Conservation (phyloP, 2,329 filamentous ascomycete species). For the Cercospora sojina region DNA sequence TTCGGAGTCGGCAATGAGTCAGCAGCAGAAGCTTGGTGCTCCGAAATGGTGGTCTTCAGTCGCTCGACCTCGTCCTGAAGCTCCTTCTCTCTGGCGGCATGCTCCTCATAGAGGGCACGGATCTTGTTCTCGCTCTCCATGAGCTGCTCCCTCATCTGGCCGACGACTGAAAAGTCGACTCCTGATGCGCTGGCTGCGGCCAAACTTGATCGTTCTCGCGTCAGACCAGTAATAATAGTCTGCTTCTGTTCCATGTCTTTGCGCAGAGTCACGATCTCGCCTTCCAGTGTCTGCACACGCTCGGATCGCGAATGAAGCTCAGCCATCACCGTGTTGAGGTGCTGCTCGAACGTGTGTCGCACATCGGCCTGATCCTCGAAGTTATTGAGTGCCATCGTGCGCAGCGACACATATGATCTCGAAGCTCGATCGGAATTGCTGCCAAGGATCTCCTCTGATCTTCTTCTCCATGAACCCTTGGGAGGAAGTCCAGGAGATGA, state of each 20-base stretch:
- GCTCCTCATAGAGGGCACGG: conserved; percentile 67
- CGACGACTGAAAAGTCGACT: conserved; percentile 88
- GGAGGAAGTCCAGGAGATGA: conserved; percentile 27
- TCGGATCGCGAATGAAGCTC: conserved; percentile 85
- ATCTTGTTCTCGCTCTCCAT: conserved; percentile 81
- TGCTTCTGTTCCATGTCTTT: conserved; percentile 98
- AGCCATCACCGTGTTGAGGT: conserved; percentile 87
- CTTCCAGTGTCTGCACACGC: conserved; percentile 84
- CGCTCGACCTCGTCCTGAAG: conserved; percentile 68
- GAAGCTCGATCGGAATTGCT: conserved; percentile 76
- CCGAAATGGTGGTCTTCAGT: conserved; percentile 58
- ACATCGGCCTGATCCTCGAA: conserved; percentile 79
- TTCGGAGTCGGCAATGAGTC: conserved; percentile 27
- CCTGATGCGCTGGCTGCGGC: conserved; percentile 65
- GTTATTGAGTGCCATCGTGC: conserved; percentile 83
- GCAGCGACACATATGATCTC: conserved; percentile 82
- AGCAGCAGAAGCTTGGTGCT: conserved; percentile 28
- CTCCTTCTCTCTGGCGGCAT: conserved; percentile 72
- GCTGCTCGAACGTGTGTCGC: conserved; percentile 89
- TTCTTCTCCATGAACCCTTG: conserved; percentile 60
- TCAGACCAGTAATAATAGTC: conserved; percentile 90
- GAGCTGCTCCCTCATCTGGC: conserved; percentile 82
- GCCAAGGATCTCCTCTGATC: conserved; percentile 36
- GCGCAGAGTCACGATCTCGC: conserved; percentile 75
- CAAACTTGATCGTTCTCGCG: conserved; percentile 87